Evolutionary conservation across 1,284 basidiomycete genomes (phyloP).

Genomic region (Taiwanofungus camphoratus): DNA sequence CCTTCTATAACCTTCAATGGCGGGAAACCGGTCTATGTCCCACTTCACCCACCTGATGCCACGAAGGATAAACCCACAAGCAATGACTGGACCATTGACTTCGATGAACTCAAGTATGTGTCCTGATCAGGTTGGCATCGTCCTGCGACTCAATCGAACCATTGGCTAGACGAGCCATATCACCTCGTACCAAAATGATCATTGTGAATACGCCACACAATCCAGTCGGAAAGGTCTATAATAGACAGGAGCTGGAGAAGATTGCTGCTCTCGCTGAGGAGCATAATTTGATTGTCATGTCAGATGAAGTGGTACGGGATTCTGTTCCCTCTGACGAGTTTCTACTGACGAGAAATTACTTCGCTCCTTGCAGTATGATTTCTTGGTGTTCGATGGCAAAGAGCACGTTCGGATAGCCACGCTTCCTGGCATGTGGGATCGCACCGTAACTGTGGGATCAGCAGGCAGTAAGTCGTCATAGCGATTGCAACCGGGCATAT

Average conservation of each 20-base stretch:
- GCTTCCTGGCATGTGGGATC: constrained; percentile 98
- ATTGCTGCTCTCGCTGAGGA: constrained; percentile 88
- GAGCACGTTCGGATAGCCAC: constrained; percentile 90
- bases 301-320: constrained; percentile 86
- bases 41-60: constrained; percentile 83
- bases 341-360: not conserved
- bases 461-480: constrained; percentile 72
- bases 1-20: constrained; percentile 91
- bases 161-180: constrained; percentile 78
- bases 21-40: constrained; percentile 91
- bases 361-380: constrained; percentile 85
- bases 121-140: not conserved
- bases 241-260: constrained; percentile 71
- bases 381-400: constrained; percentile 83
- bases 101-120: constrained; percentile 75
- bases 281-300: constrained; percentile 88
- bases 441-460: constrained; percentile 79
- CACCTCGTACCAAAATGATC: constrained; percentile 86
- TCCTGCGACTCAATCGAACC: not conserved
- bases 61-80: constrained; percentile 55
- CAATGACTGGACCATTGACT: constrained; percentile 82
- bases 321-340: not conserved
- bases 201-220: constrained; percentile 96
- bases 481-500: no score
- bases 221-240: constrained; percentile 94